Percentiles rank a stretch among this genome's conserved stretches.
Evolutionary conservation across 2,329 filamentous ascomycete genomes (phyloP).

Genomic region (Nectriaceae sp.): DNA sequence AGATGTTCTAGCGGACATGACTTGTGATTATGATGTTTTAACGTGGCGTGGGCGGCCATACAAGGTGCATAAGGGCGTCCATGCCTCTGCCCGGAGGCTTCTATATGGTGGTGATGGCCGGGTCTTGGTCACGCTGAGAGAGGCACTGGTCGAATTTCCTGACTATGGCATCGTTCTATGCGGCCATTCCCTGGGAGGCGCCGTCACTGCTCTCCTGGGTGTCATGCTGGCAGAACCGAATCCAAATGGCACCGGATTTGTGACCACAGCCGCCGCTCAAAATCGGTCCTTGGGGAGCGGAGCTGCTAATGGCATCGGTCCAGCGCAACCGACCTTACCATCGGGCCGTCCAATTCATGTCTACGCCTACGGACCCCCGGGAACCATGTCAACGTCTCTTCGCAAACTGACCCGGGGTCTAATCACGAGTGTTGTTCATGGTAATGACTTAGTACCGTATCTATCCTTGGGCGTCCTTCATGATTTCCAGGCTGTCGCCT

Average conservation of each 20-base stretch:
- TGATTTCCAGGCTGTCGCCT: conserved; percentile 71
- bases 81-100: conserved; percentile 68
- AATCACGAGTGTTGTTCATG: conserved; percentile 74
- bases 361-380: conserved; percentile 76
- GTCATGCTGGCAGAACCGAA: conserved; percentile 70
- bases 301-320: conserved; percentile 25
- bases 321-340: conserved; percentile 56
- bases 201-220: conserved; percentile 69
- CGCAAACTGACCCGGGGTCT: conserved; percentile 71
- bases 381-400: conserved; percentile 70
- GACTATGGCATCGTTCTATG: conserved; percentile 72
- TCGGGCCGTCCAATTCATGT: conserved; percentile 73
- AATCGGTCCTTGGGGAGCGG: conserved; percentile 38
- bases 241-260: conserved; percentile 56
- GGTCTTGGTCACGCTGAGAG: conserved; percentile 66
- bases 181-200: conserved; percentile 70
- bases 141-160: conserved; percentile 65
- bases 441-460: conserved; percentile 72
- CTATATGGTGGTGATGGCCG: conserved; percentile 68
- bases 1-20: conserved; percentile 72
- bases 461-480: conserved; percentile 74
- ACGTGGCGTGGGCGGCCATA: conserved; percentile 64
- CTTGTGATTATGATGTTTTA: conserved; percentile 71
- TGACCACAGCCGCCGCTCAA: conserved; percentile 55
- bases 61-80: conserved; percentile 74